These are phyloP conservation scores for Mucuna pruriens DNA, from an alignment of 306 rosid species.

Conservation along the genomic window DNA sequence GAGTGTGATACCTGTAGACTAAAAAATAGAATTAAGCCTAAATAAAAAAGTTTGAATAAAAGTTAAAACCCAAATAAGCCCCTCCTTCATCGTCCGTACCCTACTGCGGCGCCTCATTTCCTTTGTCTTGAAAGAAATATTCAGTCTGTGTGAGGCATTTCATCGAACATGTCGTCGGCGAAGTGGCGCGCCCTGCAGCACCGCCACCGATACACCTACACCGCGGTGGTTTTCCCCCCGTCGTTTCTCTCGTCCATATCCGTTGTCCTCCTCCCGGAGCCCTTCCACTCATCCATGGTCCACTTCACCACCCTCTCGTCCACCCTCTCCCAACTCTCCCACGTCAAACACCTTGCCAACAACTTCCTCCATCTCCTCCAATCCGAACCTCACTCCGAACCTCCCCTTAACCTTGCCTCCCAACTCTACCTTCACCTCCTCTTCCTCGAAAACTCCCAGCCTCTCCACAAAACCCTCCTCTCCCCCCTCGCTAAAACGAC, in stretches of 20 bases:
- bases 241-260: conserved; percentile 54
- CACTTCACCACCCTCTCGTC: conserved; percentile 31
- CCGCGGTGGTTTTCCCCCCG: conserved; percentile 73
- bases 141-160: conserved; percentile 1
- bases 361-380: conserved; percentile 72
- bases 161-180: conserved; percentile 79
- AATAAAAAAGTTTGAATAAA: too few species aligned
- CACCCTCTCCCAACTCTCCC: conserved; percentile 30
- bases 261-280: neutral
- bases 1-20: too few species aligned
- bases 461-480: conserved; percentile 74
- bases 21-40: too few species aligned
- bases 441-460: conserved; percentile 75
- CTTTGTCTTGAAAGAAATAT: neutral
- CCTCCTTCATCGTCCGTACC: neutral
- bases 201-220: conserved; percentile 95
- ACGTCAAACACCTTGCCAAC: conserved; percentile 44
- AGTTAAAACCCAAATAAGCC: too few species aligned
- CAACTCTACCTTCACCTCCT: conserved; percentile 66
- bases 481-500: conserved; percentile 62
- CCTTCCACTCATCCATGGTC: conserved; percentile 49
- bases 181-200: conserved; percentile 99
- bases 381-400: conserved; percentile 45
- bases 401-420: neutral
- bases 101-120: too few species aligned